These are phyloP conservation scores for Jaltomata sinuosa DNA, from an alignment of 257 asterid genomes.

Conservation along the genomic window DNA sequence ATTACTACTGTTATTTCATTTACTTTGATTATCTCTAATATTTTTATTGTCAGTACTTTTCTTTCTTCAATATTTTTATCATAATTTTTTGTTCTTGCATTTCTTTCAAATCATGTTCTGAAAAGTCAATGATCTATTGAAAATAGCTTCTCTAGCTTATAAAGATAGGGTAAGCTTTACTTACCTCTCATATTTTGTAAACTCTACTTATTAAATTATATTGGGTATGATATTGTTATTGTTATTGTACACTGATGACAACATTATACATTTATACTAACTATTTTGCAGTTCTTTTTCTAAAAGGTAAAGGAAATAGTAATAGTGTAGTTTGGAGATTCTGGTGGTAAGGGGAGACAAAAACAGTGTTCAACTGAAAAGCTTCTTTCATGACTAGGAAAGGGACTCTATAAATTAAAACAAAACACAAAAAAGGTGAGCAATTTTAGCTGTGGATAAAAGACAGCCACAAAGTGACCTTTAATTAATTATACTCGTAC, in stretches of 20 bases:
- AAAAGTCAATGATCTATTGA: not conserved
- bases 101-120: not conserved
- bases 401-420: not conserved
- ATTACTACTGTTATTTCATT: no score
- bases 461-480: not conserved
- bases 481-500: not conserved
- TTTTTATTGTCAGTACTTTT: not conserved
- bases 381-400: not conserved
- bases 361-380: not conserved
- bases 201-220: no score
- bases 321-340: not conserved
- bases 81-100: not conserved
- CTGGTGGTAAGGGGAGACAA: not conserved
- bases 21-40: not conserved
- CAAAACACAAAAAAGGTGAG: not conserved
- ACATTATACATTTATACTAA: no score
- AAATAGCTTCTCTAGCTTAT: fast-evolving
- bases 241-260: no score
- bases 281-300: not conserved
- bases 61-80: no score
- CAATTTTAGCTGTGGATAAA: not conserved
- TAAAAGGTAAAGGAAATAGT: not conserved
- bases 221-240: no score
- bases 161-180: fast-evolving
- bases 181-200: not conserved